phyloP scores from a whole-genome alignment of 495 filamentous ascomycete species.

The Tuber melanosporum region DNA sequence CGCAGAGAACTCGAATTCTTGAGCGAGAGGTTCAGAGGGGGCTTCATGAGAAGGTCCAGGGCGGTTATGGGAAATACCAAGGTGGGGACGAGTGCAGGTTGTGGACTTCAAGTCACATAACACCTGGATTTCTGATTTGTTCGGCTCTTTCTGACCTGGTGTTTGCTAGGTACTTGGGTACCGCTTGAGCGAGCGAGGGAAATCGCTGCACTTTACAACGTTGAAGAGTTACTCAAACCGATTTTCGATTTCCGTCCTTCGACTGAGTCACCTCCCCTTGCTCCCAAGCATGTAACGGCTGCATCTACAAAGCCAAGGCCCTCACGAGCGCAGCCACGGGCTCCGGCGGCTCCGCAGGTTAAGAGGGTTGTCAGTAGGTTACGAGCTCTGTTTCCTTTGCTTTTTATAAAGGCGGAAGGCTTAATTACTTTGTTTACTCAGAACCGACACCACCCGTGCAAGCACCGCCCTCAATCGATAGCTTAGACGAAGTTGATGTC shows the following conservation, averaged over 20 bases:
- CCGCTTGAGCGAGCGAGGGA: slow-evolving; percentile 71
- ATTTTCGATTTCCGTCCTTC: slow-evolving; percentile 88
- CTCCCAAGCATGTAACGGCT: slow-evolving; percentile 78
- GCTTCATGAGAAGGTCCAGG: slow-evolving; percentile 92
- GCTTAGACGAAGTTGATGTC: slow-evolving; percentile 33
- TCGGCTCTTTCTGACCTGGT: slow-evolving; percentile 27
- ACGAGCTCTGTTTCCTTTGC: slow-evolving; percentile 22
- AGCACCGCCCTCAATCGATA: slow-evolving; percentile 36
- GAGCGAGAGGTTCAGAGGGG: slow-evolving; percentile 97
- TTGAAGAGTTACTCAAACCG: slow-evolving; percentile 69
- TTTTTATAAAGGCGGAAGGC: background rate
- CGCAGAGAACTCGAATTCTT: slow-evolving; percentile 83
- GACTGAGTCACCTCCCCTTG: slow-evolving; percentile 80
- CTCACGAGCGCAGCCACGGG: slow-evolving; percentile 51
- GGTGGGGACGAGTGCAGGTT: slow-evolving; percentile 48
- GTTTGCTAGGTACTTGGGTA: slow-evolving; percentile 78
- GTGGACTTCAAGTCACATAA: slow-evolving; percentile 14
- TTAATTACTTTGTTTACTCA: slow-evolving; percentile 30
- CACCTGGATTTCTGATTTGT: background rate
- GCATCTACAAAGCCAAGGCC: slow-evolving; percentile 61
- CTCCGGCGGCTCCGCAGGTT: slow-evolving; percentile 24
- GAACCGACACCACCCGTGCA: slow-evolving; percentile 37
- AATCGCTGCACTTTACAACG: slow-evolving; percentile 77
- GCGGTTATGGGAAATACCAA: slow-evolving; percentile 98
- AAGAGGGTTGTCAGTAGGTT: slow-evolving; percentile 35